Evolutionary conservation across 2,329 filamentous ascomycete genomes (phyloP), one percentile per base, ranked within the genome.

Genomic region (Onygenales sp.): DNA sequence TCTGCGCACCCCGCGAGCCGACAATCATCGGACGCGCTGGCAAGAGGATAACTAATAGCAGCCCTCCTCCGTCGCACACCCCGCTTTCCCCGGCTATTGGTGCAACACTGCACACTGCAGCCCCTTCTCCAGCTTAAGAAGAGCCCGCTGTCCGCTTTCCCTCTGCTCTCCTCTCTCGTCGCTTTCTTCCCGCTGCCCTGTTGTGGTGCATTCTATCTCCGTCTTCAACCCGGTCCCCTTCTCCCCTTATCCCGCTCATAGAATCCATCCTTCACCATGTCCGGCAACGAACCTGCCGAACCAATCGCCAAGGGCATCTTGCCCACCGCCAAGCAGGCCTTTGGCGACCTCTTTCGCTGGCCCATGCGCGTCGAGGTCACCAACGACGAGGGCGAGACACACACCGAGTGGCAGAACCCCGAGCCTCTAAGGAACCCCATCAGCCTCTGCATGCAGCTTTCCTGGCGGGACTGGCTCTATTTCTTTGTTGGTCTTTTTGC

Each of bases 401-500:
- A 73, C 48, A 80, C 79, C 33, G 85, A 88, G 69, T 89, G 85
- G 85, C 80, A 83, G 57, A 66, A 75, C 17, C 85, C 86, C 0
- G 78, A 82, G 44, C 82, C 78, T 11, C 76, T 89, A 53, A 74
- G 77, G 48, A 85, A 92, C 65, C 88, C 88, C 41, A 72, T 92
- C 69, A 81, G 76, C 39, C 75, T 92, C 33, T 74, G 89, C 57
- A 76, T 75, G 32, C 78, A 84, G 69, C 76, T 93, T 13, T 78
- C 76, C 2, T 72, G 74, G 27, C 80, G 76, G 56, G 83, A 86
- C 64, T 92, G 87, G 87, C 64, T 87, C 13, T 90, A 87, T 73
- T 84, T 92, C 71, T 58, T 86, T 42, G 84, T 89, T 9, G 87
- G 86, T 2, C 83, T 91, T 64, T 69, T 78, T 36, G 84, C 86